Evolutionary conservation across 805 yeast genomes (phyloP), one percentile per base, ranked within the genome.

Genomic region (Yarrowia deformans): DNA sequence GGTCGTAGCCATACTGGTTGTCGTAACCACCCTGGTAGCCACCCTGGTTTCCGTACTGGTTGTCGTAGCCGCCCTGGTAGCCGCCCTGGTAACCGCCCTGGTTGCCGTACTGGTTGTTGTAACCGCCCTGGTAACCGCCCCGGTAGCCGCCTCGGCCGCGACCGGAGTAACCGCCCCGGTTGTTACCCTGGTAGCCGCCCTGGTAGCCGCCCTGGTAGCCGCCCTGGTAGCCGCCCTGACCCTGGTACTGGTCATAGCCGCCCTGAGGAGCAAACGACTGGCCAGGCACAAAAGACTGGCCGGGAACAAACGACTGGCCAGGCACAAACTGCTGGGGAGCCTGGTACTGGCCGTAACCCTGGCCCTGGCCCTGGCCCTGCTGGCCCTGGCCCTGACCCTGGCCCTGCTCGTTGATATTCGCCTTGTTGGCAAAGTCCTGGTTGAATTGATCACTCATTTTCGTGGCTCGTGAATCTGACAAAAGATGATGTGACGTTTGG

Each of bases 351-450:
- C 78, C 77, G 49, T 45, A 45, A 71, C 80, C 81, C 39, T 90
- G 87, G 73, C 87, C 84, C 78, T 75, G 86, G 29, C 29, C 29
- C 63, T 76, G 82, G 45, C 45, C 45, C 60, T 78, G 81, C 66
- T 73, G 71, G 74, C 78, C 77, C 69, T 78, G 78, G 29, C 75
- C 77, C 72, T 77, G 77, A 2, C 70, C 69, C 40, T 72, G 72
- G 32, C 73, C 75, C 56, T 69, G 67, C 56, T 67, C 70, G 66
- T 72, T 73, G 69, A 76, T 71, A 68, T 75, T 71, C 46, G 77
- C 75, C 72, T 76, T 78, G 69, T 75, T 73, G 19, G 75, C 73
- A 64, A 78, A 78, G 69, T 78, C 77, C 56, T 77, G 73, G 48
- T 75, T 71, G 67, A 79, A 72, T 67, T 78, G 73, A 64, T 79